These are phyloP conservation scores for Drechslerella dactyloides DNA, from an alignment of 2,329 filamentous ascomycete species.

Conservation along the genomic window DNA sequence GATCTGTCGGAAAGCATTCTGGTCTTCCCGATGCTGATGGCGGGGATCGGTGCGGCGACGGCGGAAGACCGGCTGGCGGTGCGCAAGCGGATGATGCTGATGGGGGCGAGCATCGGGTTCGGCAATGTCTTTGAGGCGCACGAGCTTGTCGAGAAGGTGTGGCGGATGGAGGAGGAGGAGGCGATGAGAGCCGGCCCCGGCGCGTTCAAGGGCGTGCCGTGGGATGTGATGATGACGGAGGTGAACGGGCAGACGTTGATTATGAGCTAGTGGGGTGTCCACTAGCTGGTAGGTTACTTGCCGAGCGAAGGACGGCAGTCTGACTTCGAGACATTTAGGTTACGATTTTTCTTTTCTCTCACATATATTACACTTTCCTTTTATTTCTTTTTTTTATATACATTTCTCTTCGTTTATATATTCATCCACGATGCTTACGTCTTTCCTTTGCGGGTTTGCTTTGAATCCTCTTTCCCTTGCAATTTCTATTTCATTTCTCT, in stretches of 20 bases:
- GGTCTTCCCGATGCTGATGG: conserved; percentile 51
- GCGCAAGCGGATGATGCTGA: conserved; percentile 46
- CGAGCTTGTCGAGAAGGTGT: conserved; percentile 43
- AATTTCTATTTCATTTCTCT: background rate
- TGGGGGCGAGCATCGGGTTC: conserved; percentile 51
- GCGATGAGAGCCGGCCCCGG: conserved; percentile 34
- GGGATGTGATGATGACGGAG: conserved; percentile 45
- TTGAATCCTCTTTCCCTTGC: conserved; percentile 12
- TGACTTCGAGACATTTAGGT: background rate
- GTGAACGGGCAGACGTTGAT: conserved; percentile 48
- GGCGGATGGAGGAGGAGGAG: conserved; percentile 49
- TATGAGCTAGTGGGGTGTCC: conserved; percentile 40
- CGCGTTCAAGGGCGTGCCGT: conserved; percentile 26
- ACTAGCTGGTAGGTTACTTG: background rate
- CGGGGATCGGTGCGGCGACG: conserved; percentile 43
- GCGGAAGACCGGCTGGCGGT: conserved; percentile 41
- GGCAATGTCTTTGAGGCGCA: conserved; percentile 52
- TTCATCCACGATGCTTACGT: conserved; percentile 37
- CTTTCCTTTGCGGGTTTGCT: conserved; percentile 18
- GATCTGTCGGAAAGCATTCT: conserved; percentile 52
- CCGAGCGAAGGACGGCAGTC: background rate
- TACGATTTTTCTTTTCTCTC: background rate
- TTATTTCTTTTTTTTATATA: background rate
- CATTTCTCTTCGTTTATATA: conserved; percentile 24
- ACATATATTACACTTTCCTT: background rate